These are phyloP conservation scores for Syzygium aqueum DNA, from an alignment of 345 rosid genomes.

Conservation along the genomic window DNA sequence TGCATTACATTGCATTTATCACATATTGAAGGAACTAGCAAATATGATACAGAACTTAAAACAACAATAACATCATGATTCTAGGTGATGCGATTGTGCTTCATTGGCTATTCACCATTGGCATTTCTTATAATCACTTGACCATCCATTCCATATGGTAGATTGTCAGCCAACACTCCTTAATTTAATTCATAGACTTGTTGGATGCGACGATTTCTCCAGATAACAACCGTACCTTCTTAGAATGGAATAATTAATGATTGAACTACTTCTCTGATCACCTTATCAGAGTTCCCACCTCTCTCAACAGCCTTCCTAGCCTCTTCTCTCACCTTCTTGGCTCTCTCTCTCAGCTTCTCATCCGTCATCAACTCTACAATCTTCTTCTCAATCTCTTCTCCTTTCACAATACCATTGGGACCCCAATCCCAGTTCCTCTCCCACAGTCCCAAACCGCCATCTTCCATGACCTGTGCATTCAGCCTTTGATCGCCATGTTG, in stretches of 20 bases:
- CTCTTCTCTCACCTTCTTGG: constrained; percentile 7
- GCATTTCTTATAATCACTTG: too few relatives aligned
- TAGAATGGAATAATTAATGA: not conserved
- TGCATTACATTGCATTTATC: not conserved
- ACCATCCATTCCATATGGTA: not conserved
- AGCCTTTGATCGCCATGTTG: constrained; percentile 25
- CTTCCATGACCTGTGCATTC: constrained; percentile 19
- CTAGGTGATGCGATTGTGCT: not conserved
- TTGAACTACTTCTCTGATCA: not conserved
- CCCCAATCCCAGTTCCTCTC: constrained; percentile 20
- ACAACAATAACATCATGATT: not conserved
- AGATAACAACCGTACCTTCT: too few relatives aligned
- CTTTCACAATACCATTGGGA: constrained; percentile 4
- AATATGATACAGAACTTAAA: not conserved
- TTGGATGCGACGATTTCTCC: too few relatives aligned
- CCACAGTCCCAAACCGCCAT: constrained; percentile 15
- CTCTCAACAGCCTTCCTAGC: constrained; percentile 12
- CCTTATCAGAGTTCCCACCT: constrained; percentile 9
- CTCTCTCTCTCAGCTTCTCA: constrained; percentile 9
- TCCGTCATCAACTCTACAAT: constrained; percentile 18
- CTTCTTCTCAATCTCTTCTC: constrained; percentile 20
- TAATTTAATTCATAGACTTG: not conserved
- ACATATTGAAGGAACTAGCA: not conserved
- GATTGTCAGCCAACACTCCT: not conserved
- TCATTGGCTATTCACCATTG: not conserved